Base-by-base conservation (phyloP, 345 rosid genomes). In the Corchorus olitorius region DNA sequence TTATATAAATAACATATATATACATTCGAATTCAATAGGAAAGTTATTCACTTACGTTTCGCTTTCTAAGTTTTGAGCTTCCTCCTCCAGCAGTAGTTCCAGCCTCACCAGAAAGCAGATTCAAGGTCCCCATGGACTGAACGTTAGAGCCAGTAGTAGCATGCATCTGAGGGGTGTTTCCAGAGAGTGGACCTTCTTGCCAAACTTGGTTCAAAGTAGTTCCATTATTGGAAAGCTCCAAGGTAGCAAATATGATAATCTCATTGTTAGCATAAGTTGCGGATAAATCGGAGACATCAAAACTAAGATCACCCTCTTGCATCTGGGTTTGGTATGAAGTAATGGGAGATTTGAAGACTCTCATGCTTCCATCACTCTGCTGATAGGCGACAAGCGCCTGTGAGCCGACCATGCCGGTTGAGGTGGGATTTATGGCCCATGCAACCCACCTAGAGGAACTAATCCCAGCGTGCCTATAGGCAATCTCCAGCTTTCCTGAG, bases 381-480 rank as follows among this genome's bases (percentile, higher is more conserved):
- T 77, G 97, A 82, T 81, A 88, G 8, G 98, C 98, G 60, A 96
- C 88, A 15, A 96, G 86, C 53, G 99, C 90, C 76, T 96, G 95
- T 5, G 97, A 83, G 0, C 95, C 97, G 5, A 84, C 80, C 99
- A 96, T 96, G 50, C 91, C 92, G 0, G 82, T 75, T 37, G 86
- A 77, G 3, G 78, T 82, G 0, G 99, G 99, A 78, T 96, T 96
- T 54, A 96, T 81, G n/a, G 93, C 97, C 99, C 98, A 95, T 7
- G 94, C 91, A 45, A 91, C 88, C 99, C 97, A 93, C 71, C 62
- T 83, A 13, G 87, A 74, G 48, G 94, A 45, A 48, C 85, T 53
- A 56, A 87, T 72, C 0, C 87, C 84, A 9, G 88, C 65, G 74
- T 89, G 97, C 77, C 99, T 89, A 77, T 82, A 96, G 27, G 98